Conservation (phyloP, 2,329 filamentous ascomycete species). For the Byssoonygena ceratinophila region DNA sequence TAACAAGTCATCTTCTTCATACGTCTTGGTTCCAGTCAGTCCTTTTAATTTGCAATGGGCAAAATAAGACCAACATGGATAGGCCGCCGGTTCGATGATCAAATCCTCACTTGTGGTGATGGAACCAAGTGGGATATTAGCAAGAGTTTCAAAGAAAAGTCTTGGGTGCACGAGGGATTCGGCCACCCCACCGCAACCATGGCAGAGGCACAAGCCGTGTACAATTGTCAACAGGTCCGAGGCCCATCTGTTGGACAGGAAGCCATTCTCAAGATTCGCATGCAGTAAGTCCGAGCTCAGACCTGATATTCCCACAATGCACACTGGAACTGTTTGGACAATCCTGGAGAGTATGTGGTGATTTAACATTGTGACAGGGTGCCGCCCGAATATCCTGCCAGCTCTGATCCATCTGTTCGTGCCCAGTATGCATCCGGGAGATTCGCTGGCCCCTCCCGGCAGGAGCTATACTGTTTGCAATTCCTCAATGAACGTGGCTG, state of each 20-base stretch:
- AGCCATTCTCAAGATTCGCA: conserved; percentile 12
- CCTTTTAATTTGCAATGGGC: no score
- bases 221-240: conserved; percentile 5
- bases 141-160: neutral
- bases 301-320: no score
- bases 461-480: neutral
- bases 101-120: no score
- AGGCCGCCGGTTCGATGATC: neutral
- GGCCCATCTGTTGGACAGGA: conserved; percentile 4
- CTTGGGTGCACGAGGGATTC: neutral
- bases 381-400: neutral
- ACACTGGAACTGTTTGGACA: no score
- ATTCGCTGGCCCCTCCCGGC: neutral
- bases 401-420: neutral
- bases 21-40: no score
- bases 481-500: conserved; percentile 6
- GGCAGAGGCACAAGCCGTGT: conserved; percentile 10
- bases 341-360: no score
- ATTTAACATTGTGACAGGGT: neutral
- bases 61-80: neutral
- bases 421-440: neutral
- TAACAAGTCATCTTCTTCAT: no score
- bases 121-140: neutral
- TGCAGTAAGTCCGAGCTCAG: conserved; percentile 6
- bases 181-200: no score